phyloP scores from a whole-genome alignment of 768 basidiomycete genomes.

The Boletus vinaceobasis region DNA sequence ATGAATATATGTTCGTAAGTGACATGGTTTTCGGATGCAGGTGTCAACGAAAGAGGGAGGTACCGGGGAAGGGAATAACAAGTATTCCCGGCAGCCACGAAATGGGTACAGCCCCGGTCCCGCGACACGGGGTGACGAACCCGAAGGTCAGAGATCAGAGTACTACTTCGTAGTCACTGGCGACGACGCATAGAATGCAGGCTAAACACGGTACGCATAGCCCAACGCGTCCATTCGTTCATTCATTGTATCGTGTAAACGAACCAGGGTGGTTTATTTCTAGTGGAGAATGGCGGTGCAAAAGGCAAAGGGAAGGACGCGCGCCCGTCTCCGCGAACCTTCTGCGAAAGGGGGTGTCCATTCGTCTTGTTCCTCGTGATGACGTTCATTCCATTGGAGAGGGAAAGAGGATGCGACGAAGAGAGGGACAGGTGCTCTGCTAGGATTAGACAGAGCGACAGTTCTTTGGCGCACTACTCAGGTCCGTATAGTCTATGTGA shows the following conservation, averaged over 20 bases:
- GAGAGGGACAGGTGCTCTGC: conserved; percentile 50
- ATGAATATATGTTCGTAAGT: neutral
- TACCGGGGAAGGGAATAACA: neutral
- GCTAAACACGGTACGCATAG: neutral
- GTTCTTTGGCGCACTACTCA: neutral
- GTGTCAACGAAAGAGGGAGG: neutral
- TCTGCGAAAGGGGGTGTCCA: neutral
- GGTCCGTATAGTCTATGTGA: neutral
- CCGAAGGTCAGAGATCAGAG: neutral
- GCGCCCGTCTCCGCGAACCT: neutral
- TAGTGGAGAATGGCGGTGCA: neutral
- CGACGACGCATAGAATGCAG: neutral
- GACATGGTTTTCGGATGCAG: neutral
- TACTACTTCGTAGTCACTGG: neutral
- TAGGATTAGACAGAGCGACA: conserved; percentile 48
- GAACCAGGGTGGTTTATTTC: neutral
- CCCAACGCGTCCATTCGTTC: too few species aligned
- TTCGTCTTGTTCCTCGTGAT: neutral
- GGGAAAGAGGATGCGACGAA: conserved; percentile 54
- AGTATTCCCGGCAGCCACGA: neutral
- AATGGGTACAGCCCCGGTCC: neutral
- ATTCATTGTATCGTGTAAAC: neutral
- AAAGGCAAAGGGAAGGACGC: neutral
- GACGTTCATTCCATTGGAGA: conserved; percentile 37
- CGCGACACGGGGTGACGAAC: neutral